Evolutionary conservation across 179 eudicot genomes (phyloP).

Genomic region (Dionaea muscipula): DNA sequence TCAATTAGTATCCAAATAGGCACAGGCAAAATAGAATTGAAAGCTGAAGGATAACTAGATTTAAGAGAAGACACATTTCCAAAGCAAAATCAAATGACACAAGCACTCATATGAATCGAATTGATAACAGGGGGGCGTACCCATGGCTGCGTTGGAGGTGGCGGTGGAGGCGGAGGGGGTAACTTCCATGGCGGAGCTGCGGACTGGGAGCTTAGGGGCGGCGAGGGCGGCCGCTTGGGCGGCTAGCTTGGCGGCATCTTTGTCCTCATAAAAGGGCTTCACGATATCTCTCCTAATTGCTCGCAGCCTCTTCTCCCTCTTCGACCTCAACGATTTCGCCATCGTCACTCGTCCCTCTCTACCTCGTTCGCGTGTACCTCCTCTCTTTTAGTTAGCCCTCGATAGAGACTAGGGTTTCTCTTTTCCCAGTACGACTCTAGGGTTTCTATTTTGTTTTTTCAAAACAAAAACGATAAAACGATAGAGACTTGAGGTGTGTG

Average conservation of each 20-base stretch:
- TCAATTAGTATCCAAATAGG: too few relatives aligned
- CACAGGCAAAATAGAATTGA: too few relatives aligned
- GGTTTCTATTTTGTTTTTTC: too few relatives aligned
- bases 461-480: too few relatives aligned
- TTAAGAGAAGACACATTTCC: too few relatives aligned
- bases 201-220: constrained; percentile 78
- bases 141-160: constrained; percentile 10
- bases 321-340: constrained; percentile 90
- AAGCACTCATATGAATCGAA: constrained; percentile 16
- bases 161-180: constrained; percentile 12
- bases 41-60: too few relatives aligned
- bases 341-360: constrained; percentile 12
- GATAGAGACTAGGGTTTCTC: too few relatives aligned
- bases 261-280: constrained; percentile 46
- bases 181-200: constrained; percentile 20
- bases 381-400: too few relatives aligned
- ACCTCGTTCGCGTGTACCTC: neutral
- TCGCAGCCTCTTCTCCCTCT: constrained; percentile 76
- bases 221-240: constrained; percentile 83
- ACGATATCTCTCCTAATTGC: constrained; percentile 78
- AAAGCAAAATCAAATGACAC: neutral
- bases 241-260: constrained; percentile 70
- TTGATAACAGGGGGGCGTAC: constrained; percentile 4
- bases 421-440: too few relatives aligned
- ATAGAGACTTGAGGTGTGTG: too few relatives aligned